A percentile compares a stretch with the other conserved stretches of the same genome.
phyloP scores from a whole-genome alignment of 345 rosid genomes.

The Citrus reticulata region DNA sequence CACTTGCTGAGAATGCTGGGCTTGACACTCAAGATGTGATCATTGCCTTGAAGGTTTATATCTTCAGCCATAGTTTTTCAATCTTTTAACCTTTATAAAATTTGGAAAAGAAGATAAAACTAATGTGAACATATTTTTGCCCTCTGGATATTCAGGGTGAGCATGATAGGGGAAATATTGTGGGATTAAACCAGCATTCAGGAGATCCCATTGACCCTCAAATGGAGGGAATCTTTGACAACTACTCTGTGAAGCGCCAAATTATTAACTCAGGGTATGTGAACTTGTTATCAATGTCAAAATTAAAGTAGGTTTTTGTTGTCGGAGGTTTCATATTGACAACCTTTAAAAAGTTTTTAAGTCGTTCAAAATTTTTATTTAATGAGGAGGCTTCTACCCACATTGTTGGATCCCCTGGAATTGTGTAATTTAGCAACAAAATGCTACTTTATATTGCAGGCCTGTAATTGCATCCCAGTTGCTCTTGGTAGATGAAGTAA shows the following conservation, averaged over 20 bases:
- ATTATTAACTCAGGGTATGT: slow-evolving; percentile 87
- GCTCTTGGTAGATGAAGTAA: slow-evolving; percentile 94
- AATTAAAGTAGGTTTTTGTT: neutral
- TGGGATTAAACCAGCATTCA: slow-evolving; percentile 75
- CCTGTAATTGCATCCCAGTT: slow-evolving; percentile 93
- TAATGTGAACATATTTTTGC: neutral
- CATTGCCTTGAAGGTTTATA: slow-evolving; percentile 70
- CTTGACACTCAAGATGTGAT: slow-evolving; percentile 96
- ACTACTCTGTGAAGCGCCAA: slow-evolving; percentile 94
- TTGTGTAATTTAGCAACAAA: neutral
- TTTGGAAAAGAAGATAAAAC: neutral
- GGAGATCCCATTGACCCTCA: slow-evolving; percentile 91
- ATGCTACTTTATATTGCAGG: slow-evolving; percentile 40
- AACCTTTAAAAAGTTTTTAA: neutral
- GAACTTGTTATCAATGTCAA: neutral
- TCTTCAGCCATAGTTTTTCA: neutral
- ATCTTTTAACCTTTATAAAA: neutral
- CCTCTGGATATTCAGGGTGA: slow-evolving; percentile 55
- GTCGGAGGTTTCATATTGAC: neutral
- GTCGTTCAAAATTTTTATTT: neutral
- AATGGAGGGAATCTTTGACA: slow-evolving; percentile 91
- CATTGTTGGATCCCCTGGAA: neutral
- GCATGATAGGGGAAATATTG: slow-evolving; percentile 87
- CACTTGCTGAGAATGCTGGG: slow-evolving; percentile 93
- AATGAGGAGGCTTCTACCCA: too few species aligned